These are phyloP conservation scores for Mycena venus DNA, from an alignment of 768 basidiomycete genomes.

Conservation along the genomic window DNA sequence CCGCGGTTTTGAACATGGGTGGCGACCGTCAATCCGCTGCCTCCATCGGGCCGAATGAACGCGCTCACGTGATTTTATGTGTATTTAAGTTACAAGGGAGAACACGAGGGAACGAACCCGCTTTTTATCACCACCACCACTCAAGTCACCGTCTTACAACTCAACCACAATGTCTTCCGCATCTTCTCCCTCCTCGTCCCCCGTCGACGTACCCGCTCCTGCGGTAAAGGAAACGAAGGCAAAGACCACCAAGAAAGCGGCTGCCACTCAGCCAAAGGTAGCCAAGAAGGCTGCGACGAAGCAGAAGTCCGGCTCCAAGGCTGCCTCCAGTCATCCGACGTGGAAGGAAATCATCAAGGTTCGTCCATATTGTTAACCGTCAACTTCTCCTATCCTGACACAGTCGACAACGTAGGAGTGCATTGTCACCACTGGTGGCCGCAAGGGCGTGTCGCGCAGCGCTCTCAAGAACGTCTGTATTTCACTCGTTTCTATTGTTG, in stretches of 20 bases:
- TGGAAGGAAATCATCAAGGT: conserved; percentile 73
- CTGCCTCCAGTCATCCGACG: conserved; percentile 56
- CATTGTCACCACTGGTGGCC: conserved; percentile 75
- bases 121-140: background rate
- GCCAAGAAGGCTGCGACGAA: conserved; percentile 46
- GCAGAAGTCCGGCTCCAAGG: conserved; percentile 30
- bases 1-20: conserved; percentile 17
- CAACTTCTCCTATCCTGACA: background rate
- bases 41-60: too few species aligned
- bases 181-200: conserved; percentile 28
- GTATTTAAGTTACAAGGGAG: too few species aligned
- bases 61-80: conserved; percentile 2
- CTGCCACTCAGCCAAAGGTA: conserved; percentile 42
- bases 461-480: conserved; percentile 84
- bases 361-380: background rate
- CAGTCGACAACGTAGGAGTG: conserved; percentile 69
- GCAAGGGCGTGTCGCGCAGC: conserved; percentile 70
- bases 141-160: background rate
- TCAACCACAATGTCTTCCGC: conserved; percentile 9
- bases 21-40: too few species aligned
- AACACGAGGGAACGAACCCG: too few species aligned
- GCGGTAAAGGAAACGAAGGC: conserved; percentile 4
- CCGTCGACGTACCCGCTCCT: background rate
- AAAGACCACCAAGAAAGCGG: conserved; percentile 22
- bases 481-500: background rate